Percentiles rank a stretch among this genome's conserved stretches.
These are phyloP conservation scores for Aspergillus tamarii DNA, from an alignment of 2,329 filamentous ascomycete genomes.

Conservation along the genomic window DNA sequence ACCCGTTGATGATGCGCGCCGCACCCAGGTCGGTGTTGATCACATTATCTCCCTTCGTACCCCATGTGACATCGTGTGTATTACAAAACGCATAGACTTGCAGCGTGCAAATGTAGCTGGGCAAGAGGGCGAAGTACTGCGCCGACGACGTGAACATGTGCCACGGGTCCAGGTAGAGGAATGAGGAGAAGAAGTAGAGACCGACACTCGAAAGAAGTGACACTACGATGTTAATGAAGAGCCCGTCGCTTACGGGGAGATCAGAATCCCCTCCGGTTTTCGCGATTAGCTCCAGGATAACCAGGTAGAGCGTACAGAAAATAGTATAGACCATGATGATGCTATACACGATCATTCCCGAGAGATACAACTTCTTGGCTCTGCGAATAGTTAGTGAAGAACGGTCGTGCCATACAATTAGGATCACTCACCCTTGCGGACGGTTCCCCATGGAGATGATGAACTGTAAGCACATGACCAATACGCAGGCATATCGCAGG, in stretches of 20 bases:
- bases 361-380: slow-evolving; percentile 85
- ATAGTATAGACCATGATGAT: slow-evolving; percentile 96
- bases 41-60: slow-evolving; percentile 97
- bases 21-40: slow-evolving; percentile 89
- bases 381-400: slow-evolving; percentile 29
- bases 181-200: slow-evolving; percentile 93
- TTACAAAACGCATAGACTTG: slow-evolving; percentile 99
- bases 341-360: slow-evolving; percentile 84
- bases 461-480: slow-evolving; percentile 93
- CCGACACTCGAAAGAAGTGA: slow-evolving; percentile 87
- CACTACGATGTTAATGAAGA: slow-evolving; percentile 94
- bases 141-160: slow-evolving; percentile 93
- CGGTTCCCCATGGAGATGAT: slow-evolving; percentile 95
- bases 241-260: slow-evolving; percentile 74
- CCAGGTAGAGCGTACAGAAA: slow-evolving; percentile 86
- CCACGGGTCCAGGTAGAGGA: slow-evolving; percentile 97
- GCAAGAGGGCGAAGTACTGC: slow-evolving; percentile 92
- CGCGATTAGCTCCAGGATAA: slow-evolving; percentile 73
- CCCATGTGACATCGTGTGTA: slow-evolving; percentile 98
- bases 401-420: not conserved
- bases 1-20: slow-evolving; percentile 73
- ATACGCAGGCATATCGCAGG: slow-evolving; percentile 79
- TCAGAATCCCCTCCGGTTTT: slow-evolving; percentile 47
- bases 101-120: slow-evolving; percentile 92
- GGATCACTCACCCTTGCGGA: slow-evolving; percentile 71